phyloP scores from a whole-genome alignment of 78 protist species.

The Planoprotostelium fungivorum region DNA sequence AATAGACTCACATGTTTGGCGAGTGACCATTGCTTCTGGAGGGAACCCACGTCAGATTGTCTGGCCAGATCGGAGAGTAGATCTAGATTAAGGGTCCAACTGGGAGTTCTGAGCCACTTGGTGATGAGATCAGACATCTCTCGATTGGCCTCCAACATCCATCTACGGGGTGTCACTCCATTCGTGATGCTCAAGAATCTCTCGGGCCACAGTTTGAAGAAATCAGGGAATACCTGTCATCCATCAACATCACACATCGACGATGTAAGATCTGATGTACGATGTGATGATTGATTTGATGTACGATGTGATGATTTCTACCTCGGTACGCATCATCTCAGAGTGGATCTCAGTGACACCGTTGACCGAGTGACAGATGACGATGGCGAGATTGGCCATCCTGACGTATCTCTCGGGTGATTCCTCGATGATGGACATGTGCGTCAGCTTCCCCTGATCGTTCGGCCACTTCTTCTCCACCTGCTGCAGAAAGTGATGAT shows the following conservation, averaged over 20 bases:
- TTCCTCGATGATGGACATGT: slow-evolving; percentile 86
- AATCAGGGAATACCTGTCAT: slow-evolving; percentile 59
- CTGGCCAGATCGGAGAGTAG: slow-evolving; percentile 48
- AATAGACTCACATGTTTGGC: slow-evolving; percentile 14
- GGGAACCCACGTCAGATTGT: slow-evolving; percentile 55
- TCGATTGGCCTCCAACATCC: slow-evolving; percentile 87
- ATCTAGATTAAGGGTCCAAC: slow-evolving; percentile 76
- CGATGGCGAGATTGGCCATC: slow-evolving; percentile 89
- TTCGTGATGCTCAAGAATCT: slow-evolving; percentile 91
- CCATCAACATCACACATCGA: not conserved
- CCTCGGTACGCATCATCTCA: slow-evolving; percentile 68
- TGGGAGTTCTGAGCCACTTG: slow-evolving; percentile 49
- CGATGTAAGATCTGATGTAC: not conserved
- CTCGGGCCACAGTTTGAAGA: slow-evolving; percentile 78
- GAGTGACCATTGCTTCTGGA: slow-evolving; percentile 63
- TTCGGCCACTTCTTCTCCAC: slow-evolving; percentile 63
- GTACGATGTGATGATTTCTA: not conserved
- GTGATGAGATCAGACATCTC: slow-evolving; percentile 62
- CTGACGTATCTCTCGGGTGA: slow-evolving; percentile 33
- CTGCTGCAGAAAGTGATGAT: slow-evolving; percentile 63
- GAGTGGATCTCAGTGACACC: slow-evolving; percentile 94
- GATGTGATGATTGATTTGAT: not conserved
- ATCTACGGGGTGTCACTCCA: slow-evolving; percentile 95
- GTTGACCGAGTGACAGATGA: slow-evolving; percentile 83
- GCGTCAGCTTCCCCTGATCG: slow-evolving; percentile 31